Conservation (phyloP, 345 rosid genomes). For the Citrus australasica region DNA sequence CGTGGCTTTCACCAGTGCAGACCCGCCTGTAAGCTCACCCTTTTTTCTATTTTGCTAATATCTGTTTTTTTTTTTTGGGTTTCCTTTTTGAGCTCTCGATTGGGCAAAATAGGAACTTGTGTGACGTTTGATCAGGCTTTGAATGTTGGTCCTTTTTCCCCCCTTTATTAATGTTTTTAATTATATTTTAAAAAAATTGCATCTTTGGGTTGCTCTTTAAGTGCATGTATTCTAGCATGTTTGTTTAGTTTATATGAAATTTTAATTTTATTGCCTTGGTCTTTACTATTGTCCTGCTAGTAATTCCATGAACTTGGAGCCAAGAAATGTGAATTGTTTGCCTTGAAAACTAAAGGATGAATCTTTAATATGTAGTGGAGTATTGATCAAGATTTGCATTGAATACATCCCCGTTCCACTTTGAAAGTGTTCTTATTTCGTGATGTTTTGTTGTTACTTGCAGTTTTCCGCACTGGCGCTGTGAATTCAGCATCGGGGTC, state of each 20-base stretch:
- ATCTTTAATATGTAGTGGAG: background rate
- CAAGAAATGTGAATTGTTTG: background rate
- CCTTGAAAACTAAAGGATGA: background rate
- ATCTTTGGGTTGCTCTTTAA: background rate
- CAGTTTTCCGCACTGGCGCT: constrained; percentile 81
- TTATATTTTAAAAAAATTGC: no score
- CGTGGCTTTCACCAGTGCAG: constrained; percentile 90
- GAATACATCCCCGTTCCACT: background rate
- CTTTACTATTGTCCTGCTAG: background rate
- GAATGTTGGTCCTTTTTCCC: background rate
- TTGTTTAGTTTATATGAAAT: background rate
- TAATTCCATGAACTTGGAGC: background rate
- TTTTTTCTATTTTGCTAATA: background rate
- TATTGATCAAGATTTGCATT: background rate
- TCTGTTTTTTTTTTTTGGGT: background rate
- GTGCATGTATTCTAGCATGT: background rate
- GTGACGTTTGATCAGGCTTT: background rate
- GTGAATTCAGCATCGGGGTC: constrained; percentile 92
- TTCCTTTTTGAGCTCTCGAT: background rate
- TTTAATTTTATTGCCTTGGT: background rate
- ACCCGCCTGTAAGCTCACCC: constrained; percentile 62
- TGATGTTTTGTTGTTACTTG: constrained; percentile 12
- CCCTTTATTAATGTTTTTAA: no score
- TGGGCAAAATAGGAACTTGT: background rate
- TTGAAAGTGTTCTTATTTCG: background rate